phyloP scores from a whole-genome alignment of 495 filamentous ascomycete genomes.

The Delitschia confertaspora region DNA sequence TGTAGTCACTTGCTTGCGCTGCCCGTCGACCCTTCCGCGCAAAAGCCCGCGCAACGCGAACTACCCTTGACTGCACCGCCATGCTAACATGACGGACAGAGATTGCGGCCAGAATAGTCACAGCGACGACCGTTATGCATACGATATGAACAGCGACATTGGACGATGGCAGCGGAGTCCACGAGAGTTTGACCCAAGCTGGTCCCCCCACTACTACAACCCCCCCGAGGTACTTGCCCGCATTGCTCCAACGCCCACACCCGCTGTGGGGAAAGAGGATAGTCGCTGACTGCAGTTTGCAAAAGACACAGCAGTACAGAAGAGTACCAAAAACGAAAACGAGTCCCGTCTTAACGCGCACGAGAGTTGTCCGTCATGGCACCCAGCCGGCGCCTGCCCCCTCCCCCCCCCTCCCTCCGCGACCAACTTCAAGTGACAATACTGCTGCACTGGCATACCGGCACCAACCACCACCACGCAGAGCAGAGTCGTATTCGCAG shows the following conservation, averaged over 20 bases:
- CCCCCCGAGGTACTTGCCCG: conserved; percentile 6
- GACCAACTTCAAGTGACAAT: conserved; percentile 23
- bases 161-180: conserved; percentile 22
- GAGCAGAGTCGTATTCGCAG: conserved; percentile 25
- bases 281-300: background rate
- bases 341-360: conserved; percentile 23
- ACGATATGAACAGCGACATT: conserved; percentile 27
- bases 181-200: conserved; percentile 15
- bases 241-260: background rate
- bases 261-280: background rate
- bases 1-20: too few species aligned
- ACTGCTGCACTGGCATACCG: conserved; percentile 13
- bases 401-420: conserved; percentile 4
- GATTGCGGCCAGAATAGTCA: conserved; percentile 1
- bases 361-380: conserved; percentile 19
- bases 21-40: too few species aligned
- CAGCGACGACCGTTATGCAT: conserved; percentile 24
- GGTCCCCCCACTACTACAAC: conserved; percentile 13
- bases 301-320: conserved; percentile 2
- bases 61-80: background rate
- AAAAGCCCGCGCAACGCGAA: background rate
- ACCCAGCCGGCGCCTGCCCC: conserved; percentile 9
- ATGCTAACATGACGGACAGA: conserved; percentile 23
- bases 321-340: conserved; percentile 16
- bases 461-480: conserved; percentile 11